A percentile compares a stretch with the other conserved stretches of the same genome.
These are phyloP conservation scores for Lepidopterella palustris DNA, from an alignment of 495 filamentous ascomycete species.

Conservation along the genomic window DNA sequence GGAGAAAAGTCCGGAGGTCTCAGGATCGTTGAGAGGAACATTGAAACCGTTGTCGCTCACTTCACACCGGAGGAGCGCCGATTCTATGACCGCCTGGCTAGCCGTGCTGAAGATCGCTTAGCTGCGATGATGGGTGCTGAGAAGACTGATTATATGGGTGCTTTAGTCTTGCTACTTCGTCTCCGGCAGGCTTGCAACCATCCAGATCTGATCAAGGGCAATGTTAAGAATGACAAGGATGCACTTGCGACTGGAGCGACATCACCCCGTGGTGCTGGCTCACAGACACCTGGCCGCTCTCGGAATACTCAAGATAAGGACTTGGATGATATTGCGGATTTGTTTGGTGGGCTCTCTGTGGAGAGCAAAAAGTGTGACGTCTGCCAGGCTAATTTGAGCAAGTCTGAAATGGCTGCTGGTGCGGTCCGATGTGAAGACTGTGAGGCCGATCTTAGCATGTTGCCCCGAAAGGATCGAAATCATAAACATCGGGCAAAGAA, in stretches of 20 bases:
- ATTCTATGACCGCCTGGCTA: conserved; percentile 80
- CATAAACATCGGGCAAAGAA: conserved; percentile 27
- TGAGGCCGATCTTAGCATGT: conserved; percentile 53
- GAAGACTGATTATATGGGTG: conserved; percentile 71
- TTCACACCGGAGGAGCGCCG: conserved; percentile 72
- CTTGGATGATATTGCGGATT: conserved; percentile 74
- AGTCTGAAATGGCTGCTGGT: conserved; percentile 50
- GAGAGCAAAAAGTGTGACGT: conserved; percentile 81
- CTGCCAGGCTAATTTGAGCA: conserved; percentile 65
- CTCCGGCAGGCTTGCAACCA: conserved; percentile 93
- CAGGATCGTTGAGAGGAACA: conserved; percentile 79
- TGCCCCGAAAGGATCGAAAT: conserved; percentile 37
- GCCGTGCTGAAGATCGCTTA: conserved; percentile 75
- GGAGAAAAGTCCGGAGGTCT: conserved; percentile 54
- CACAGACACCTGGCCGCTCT: conserved; percentile 43
- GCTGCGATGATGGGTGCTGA: conserved; percentile 76
- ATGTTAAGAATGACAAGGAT: conserved; percentile 80
- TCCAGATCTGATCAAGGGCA: conserved; percentile 74
- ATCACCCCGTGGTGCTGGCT: conserved; percentile 27
- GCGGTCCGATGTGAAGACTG: conserved; percentile 66
- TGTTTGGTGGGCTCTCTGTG: conserved; percentile 78
- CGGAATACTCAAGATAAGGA: conserved; percentile 48
- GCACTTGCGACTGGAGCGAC: conserved; percentile 59
- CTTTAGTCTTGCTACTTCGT: conserved; percentile 80
- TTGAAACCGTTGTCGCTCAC: conserved; percentile 69